Evolutionary conservation across 2,329 filamentous ascomycete genomes (phyloP), one percentile per base, ranked within the genome.

Genomic region (Purpureocillium takamizusanense): DNA sequence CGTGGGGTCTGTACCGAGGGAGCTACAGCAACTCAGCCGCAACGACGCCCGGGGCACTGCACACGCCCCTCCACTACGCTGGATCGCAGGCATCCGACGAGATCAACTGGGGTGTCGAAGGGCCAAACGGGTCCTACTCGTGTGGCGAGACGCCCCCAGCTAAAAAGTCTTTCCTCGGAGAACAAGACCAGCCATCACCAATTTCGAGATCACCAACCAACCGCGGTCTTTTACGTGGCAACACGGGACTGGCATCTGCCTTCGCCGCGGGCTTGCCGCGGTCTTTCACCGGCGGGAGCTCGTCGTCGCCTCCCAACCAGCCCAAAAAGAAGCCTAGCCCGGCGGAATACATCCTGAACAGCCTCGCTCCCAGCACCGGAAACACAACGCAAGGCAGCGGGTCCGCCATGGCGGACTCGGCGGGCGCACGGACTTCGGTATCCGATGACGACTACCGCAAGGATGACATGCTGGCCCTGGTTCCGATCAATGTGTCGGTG

Each of bases 111-210:
- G 58, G 59, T 17, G 70, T 68, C 32, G 75, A 80, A 37, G 65
- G 70, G 11, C 69, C 62, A 7, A 73, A 70, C 1, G 70, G 72
- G 42, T 78, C 76, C 2, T 78, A 74, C 48, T 80, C 76, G 0
- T 75, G 69, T 42, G 76, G 76, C 21, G 76, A 81, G 43, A 81
- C 76, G 2, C 76, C 77, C 2, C 76, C 76, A 1, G 65, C 63
- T 10, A 69, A 66, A 42, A 69, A 63, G 37, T 65, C 71, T n/a
- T 63, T 65, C 35, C 48, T 63, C 6, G 60, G 60, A 4, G 67
- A 73, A 18, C 55, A 62, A 21, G 67, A 70, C 36, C 61, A 64
- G 30, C 67, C 69, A 1, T 69, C 73, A 31, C 72, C 71, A 35
- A 55, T 79, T 9, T 79, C 76, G 2, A 77, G 73, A 2, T 81